These are phyloP conservation scores for Candida sp. DNA, from an alignment of 1,139 yeast genomes.

Conservation along the genomic window DNA sequence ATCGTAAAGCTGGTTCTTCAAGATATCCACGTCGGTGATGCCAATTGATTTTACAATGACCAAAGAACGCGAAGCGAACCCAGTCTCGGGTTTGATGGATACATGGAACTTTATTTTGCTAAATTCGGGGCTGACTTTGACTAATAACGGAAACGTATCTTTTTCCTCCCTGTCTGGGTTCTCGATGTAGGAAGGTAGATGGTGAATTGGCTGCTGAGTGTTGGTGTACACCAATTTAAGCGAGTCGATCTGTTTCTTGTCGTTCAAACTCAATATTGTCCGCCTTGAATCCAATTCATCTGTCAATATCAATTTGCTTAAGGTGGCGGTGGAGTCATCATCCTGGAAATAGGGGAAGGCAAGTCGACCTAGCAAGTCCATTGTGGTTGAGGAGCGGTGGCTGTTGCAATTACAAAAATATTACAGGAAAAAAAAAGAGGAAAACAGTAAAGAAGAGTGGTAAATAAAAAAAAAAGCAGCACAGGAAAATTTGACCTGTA, in stretches of 20 bases:
- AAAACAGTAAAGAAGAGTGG: too few relatives aligned
- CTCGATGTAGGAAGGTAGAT: constrained; percentile 28
- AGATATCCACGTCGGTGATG: constrained; percentile 7
- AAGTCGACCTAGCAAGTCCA: constrained; percentile 17
- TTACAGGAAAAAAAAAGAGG: neutral
- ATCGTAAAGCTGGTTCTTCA: constrained; percentile 11
- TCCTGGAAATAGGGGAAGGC: constrained; percentile 31
- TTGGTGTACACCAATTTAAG: constrained; percentile 18
- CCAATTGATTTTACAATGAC: constrained; percentile 29
- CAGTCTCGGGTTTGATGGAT: constrained; percentile 19
- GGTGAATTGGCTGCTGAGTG: constrained; percentile 16
- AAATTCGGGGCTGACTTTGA: constrained; percentile 25
- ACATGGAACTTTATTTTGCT: constrained; percentile 31
- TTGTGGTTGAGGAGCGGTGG: neutral
- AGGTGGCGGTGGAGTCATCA: constrained; percentile 17
- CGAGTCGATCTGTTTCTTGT: constrained; percentile 18
- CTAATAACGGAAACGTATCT: constrained; percentile 28
- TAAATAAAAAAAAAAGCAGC: neutral
- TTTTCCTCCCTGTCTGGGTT: constrained; percentile 19
- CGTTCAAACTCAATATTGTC: constrained; percentile 21
- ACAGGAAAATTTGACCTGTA: neutral
- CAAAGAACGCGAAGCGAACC: constrained; percentile 19
- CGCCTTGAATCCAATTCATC: constrained; percentile 25
- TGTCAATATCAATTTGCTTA: constrained; percentile 27
- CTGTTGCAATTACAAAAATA: neutral